Evolutionary conservation across 176 grass and related monocot species (phyloP), one percentile per base, ranked within the genome.

Genomic region (Hsuehochloa calcarea): DNA sequence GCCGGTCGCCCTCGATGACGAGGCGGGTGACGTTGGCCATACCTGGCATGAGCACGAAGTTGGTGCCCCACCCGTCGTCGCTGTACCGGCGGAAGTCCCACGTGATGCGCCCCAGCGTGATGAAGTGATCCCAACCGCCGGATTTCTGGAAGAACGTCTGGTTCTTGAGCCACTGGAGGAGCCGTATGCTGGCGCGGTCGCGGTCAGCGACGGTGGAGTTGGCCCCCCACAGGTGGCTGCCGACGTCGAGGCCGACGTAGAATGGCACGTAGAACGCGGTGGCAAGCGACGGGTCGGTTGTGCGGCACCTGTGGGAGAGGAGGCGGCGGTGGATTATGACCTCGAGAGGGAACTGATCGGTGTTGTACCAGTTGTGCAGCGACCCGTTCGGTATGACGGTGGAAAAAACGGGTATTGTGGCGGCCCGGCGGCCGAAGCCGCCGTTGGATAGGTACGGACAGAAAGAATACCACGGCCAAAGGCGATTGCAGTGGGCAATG

Each of bases 21-120:
- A 98, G 85, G 41, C 95, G 95, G 34, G 95, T 98, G 58, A 93
- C 70, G 68, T 95, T 95, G 37, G 65, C 80, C 87, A 98, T 95
- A 56, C 65, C 93, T 0, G 87, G 85, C 77, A 87, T 91, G 73
- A 91, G 43, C 66, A 84, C 89, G 79, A 98, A 95, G 83, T 73
- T 90, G 44, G 82, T 86, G 67, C 95, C 95, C 95, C 95, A 95
- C 3, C 85, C 89, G 44, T 68, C 85, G 60, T 84, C 59, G 47
- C 54, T 37, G 47, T 72, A 61, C 46, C 95, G 95, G 19, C 93
- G 95, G 81, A 98, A 98, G 68, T 98, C 95, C 95, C 95, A 98
- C 22, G 95, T 92, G 75, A 98, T 98, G 64, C 93, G 90, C 26
- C 95, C 95, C 3, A 98, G 64, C 20, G 87, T 62, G 63, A 90